A percentile compares a stretch with the other conserved stretches of the same genome.
These are phyloP conservation scores for Wallacemonas rigidus DNA, from an alignment of 208 protist species.

Conservation along the genomic window DNA sequence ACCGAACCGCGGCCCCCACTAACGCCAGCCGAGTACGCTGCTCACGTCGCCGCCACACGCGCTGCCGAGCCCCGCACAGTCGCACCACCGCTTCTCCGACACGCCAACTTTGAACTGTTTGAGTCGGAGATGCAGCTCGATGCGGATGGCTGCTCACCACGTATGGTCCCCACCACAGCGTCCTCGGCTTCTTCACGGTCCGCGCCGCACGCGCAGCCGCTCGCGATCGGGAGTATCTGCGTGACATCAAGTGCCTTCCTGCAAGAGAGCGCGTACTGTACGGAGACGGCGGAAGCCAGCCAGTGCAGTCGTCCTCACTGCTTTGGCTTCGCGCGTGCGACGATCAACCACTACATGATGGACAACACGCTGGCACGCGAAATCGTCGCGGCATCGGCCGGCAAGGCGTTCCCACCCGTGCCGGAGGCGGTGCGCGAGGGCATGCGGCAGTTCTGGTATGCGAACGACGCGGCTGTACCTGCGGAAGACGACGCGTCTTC, in stretches of 20 bases:
- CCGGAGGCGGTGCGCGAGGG: slow-evolving; percentile 31
- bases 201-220: slow-evolving; percentile 9
- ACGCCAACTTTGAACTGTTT: slow-evolving; percentile 18
- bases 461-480: slow-evolving; percentile 47
- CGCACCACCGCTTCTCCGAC: neutral
- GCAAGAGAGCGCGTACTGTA: slow-evolving; percentile 42
- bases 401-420: slow-evolving; percentile 37
- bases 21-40: slow-evolving; percentile 1
- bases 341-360: slow-evolving; percentile 24
- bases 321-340: slow-evolving; percentile 22
- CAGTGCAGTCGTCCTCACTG: slow-evolving; percentile 64
- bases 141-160: slow-evolving; percentile 42
- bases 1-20: neutral
- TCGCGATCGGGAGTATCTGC: slow-evolving; percentile 57
- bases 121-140: slow-evolving; percentile 25
- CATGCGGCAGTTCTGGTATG: slow-evolving; percentile 37
- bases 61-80: neutral
- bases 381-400: slow-evolving; percentile 41
- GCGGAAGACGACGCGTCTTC: slow-evolving; percentile 13
- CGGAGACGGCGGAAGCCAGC: slow-evolving; percentile 32
- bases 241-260: slow-evolving; percentile 52
- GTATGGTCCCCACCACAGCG: neutral
- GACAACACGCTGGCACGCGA: slow-evolving; percentile 31
- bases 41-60: neutral
- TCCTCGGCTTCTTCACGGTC: neutral